phyloP scores from a whole-genome alignment of 2,329 filamentous ascomycete genomes.

The Colletotrichum sp. region DNA sequence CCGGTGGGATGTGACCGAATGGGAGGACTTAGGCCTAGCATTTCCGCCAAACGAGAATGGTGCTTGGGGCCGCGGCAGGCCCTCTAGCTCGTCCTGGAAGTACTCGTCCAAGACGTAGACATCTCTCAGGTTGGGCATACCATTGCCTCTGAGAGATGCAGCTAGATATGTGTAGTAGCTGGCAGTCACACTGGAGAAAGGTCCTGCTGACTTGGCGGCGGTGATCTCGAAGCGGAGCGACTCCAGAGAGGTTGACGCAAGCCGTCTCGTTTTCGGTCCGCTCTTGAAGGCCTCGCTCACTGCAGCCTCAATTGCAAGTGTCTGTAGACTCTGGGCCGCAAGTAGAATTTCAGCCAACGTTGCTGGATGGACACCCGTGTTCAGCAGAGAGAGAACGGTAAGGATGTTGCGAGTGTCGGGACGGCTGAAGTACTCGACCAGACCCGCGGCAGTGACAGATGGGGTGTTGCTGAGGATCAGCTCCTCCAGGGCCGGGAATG shows the following conservation, averaged over 20 bases:
- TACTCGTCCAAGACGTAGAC: constrained; percentile 86
- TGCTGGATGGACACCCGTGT: constrained; percentile 72
- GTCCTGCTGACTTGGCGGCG: constrained; percentile 58
- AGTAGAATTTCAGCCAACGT: constrained; percentile 66
- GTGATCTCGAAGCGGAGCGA: constrained; percentile 86
- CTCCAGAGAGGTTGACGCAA: constrained; percentile 72
- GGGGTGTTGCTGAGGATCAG: constrained; percentile 76
- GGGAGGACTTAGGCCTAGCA: constrained; percentile 39
- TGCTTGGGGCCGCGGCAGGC: constrained; percentile 66
- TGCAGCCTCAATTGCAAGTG: constrained; percentile 58
- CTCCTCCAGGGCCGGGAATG: constrained; percentile 76
- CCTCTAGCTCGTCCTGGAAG: constrained; percentile 81
- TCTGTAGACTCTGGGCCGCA: constrained; percentile 60
- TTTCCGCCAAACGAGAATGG: constrained; percentile 41
- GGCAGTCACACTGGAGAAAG: constrained; percentile 59
- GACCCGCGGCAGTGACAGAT: constrained; percentile 72
- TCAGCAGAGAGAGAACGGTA: constrained; percentile 70
- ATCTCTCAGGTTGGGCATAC: constrained; percentile 73
- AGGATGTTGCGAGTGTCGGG: constrained; percentile 65
- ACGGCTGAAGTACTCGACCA: constrained; percentile 70
- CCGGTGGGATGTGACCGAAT: constrained; percentile 23
- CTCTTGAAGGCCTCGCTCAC: constrained; percentile 55
- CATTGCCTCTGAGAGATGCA: constrained; percentile 77
- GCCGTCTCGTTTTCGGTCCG: constrained; percentile 56
- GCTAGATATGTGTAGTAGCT: constrained; percentile 87